phyloP scores from a whole-genome alignment of 495 filamentous ascomycete genomes.

The Neurospora sp. region DNA sequence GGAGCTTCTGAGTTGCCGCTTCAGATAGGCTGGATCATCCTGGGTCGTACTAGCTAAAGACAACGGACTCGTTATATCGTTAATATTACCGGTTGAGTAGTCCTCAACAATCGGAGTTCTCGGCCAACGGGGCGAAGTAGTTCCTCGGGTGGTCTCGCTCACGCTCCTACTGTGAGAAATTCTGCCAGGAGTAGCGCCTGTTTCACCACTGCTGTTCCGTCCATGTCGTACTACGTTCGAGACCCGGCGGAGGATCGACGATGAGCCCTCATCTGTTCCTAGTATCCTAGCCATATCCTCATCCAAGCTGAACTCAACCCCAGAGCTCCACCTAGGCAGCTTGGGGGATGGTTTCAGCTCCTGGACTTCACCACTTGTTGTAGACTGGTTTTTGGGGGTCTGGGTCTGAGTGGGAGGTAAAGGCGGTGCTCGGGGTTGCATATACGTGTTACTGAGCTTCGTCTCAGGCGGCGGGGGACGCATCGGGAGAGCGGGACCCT shows the following conservation, averaged over 20 bases:
- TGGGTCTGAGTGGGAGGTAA: conserved; percentile 44
- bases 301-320: conserved; percentile 77
- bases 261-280: conserved; percentile 54
- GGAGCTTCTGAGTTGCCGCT: conserved; percentile 68
- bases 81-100: conserved; percentile 29
- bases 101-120: conserved; percentile 66
- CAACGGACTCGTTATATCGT: conserved; percentile 67
- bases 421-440: conserved; percentile 51
- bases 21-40: conserved; percentile 66
- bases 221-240: conserved; percentile 90
- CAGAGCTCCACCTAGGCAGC: conserved; percentile 60
- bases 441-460: conserved; percentile 48
- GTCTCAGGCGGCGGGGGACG: conserved; percentile 28
- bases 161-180: conserved; percentile 42
- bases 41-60: conserved; percentile 40
- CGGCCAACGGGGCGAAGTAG: conserved; percentile 53
- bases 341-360: conserved; percentile 60
- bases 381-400: conserved; percentile 47
- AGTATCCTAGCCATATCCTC: conserved; percentile 82
- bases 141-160: conserved; percentile 46
- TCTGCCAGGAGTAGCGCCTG: conserved; percentile 32
- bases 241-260: conserved; percentile 73
- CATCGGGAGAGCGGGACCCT: conserved; percentile 6
- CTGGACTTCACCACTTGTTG: conserved; percentile 29
- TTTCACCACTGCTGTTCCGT: conserved; percentile 65